A percentile compares a stretch with the other conserved stretches of the same genome.
Evolutionary conservation across 371 early-diverging fungal genomes (phyloP).

Genomic region (Mucor mucedo): DNA sequence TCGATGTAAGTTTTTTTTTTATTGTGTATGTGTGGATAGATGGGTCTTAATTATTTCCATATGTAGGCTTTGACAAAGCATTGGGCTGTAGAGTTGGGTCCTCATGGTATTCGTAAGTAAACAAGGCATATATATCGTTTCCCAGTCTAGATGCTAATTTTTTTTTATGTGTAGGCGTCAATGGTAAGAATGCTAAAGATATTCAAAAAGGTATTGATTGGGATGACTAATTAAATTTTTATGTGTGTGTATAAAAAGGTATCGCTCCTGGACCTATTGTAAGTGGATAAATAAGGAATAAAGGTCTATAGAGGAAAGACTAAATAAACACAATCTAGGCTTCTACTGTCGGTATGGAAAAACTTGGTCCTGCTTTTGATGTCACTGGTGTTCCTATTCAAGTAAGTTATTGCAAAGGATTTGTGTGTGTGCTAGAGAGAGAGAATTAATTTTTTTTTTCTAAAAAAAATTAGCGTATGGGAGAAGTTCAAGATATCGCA

Average conservation of each 20-base stretch:
- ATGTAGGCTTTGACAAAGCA: slow-evolving; percentile 56
- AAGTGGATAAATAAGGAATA: slow-evolving; percentile 8
- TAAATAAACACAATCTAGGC: slow-evolving; percentile 7
- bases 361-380: slow-evolving; percentile 35
- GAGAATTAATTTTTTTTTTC: neutral
- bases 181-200: slow-evolving; percentile 20
- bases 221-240: neutral
- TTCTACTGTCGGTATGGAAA: slow-evolving; percentile 42
- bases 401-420: slow-evolving; percentile 19
- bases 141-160: neutral
- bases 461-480: slow-evolving; percentile 41
- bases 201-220: neutral
- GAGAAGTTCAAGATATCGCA: slow-evolving; percentile 71
- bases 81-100: slow-evolving; percentile 59
- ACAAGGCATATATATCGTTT: neutral
- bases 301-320: no score
- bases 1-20: slow-evolving; percentile 35
- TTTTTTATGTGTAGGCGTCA: slow-evolving; percentile 22
- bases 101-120: slow-evolving; percentile 51
- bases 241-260: slow-evolving; percentile 7
- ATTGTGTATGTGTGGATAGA: neutral
- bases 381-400: slow-evolving; percentile 33
- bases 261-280: slow-evolving; percentile 60
- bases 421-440: neutral
- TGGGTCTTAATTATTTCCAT: neutral